Conservation (phyloP, 1,284 basidiomycete species). For the Cryptococcus maquisensis region DNA sequence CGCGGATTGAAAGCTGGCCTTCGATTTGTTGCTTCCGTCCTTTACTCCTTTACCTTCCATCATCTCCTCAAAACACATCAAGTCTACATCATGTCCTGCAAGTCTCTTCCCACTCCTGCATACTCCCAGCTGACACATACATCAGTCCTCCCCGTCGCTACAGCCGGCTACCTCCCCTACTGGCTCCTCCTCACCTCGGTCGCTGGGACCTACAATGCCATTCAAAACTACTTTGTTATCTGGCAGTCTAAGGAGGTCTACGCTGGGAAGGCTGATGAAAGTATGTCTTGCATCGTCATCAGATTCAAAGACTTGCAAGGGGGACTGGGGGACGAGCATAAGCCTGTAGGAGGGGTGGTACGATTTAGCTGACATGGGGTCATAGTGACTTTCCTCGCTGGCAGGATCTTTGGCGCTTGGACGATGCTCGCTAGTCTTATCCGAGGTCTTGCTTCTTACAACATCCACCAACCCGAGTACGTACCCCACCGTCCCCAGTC, state of each 20-base stretch:
- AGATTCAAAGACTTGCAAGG: neutral
- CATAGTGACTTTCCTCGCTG: constrained; percentile 77
- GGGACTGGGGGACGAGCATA: neutral
- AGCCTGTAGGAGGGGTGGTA: neutral
- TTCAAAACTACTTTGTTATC: constrained; percentile 74
- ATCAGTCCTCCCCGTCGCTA: constrained; percentile 25
- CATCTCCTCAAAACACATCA: no score
- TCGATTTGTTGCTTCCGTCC: no score
- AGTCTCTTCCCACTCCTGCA: no score
- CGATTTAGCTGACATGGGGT: neutral
- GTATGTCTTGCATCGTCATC: constrained; percentile 33
- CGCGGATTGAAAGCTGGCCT: neutral
- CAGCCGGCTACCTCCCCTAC: constrained; percentile 66
- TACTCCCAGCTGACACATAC: neutral
- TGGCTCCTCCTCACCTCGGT: constrained; percentile 78
- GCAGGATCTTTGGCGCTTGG: constrained; percentile 83
- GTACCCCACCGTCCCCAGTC: constrained; percentile 31
- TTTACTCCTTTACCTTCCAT: no score
- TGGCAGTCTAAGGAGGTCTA: constrained; percentile 75
- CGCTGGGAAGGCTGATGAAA: constrained; percentile 54
- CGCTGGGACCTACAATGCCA: constrained; percentile 74
- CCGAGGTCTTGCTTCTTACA: constrained; percentile 77
- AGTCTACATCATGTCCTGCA: neutral
- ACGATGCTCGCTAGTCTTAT: constrained; percentile 77
- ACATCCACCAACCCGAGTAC: constrained; percentile 73